Evolutionary conservation across 305 asterid species (phyloP), one percentile per base, ranked within the genome.

Genomic region (Rubia peregrina): DNA sequence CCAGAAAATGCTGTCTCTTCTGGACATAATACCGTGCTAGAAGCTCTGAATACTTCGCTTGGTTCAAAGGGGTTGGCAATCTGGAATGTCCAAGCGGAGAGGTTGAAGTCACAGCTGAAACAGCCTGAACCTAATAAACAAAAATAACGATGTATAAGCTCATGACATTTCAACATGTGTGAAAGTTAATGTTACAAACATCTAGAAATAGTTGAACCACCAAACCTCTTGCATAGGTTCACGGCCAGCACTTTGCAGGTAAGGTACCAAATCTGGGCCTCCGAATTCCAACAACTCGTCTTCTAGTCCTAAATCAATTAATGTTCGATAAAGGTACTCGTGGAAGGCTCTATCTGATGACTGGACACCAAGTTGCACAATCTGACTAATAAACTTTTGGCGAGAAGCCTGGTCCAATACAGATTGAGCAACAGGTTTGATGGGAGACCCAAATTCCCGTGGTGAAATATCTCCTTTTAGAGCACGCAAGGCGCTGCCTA

Each of bases 231-330:
- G 84, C 38, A 70, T 24, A 48, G 89, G 80, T 66, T 94, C 96
- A 65, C 92, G 92, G 40, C 92, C 95, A 74, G 92, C 90, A 82
- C 82, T 89, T 84, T 88, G 97, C 85, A 94, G 83, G 86, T 88
- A 94, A 70, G 85, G 96, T 70, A 94, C 96, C 92, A 94, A 81
- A 78, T 91, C 99, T n/a, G 97, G 94, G 42, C 98, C 99, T 38
- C 98, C 98, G 64, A 85, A 90, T 83, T 91, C 99, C 80, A 94
- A 75, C 57, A 94, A 80, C 76, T 94, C 99, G 76, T 88, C 95
- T 77, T 94, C 96, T 70, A 94, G 95, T 72, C 97, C 96, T 69
- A 89, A 77, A 68, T 86, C 95, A 56, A 94, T 89, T 78, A 94
- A 77, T 53, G 90, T 88, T 49, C 87, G 85, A 83, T 94, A 94